These are phyloP conservation scores for Fomitiporia mediterranea DNA, from an alignment of 1,284 basidiomycete species.

Conservation along the genomic window DNA sequence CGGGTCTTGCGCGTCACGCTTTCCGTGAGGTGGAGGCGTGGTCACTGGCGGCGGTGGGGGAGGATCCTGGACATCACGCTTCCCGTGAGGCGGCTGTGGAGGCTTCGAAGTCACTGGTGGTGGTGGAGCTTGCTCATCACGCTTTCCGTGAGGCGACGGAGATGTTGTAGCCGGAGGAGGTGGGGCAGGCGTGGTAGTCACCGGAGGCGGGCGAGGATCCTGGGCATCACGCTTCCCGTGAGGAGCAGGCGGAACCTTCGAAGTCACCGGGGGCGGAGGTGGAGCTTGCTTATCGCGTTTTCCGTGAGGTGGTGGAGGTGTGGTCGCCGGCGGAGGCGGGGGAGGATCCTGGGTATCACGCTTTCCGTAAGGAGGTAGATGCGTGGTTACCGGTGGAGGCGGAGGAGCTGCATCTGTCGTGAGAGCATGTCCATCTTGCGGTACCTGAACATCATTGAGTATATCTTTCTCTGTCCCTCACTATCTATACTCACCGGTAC, in stretches of 20 bases:
- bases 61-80: neutral
- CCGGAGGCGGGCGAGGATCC: no score
- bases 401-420: neutral
- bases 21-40: neutral
- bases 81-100: neutral
- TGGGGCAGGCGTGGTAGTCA: no score
- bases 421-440: neutral
- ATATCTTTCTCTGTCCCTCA: neutral
- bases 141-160: neutral
- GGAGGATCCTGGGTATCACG: neutral
- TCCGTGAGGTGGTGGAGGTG: neutral
- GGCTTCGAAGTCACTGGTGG: neutral
- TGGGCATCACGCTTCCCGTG: neutral
- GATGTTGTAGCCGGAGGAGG: neutral
- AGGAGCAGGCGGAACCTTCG: neutral
- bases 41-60: neutral
- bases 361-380: neutral
- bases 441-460: neutral
- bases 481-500: neutral
- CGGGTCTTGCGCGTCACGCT: neutral
- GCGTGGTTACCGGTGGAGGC: neutral
- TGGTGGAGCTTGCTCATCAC: neutral
- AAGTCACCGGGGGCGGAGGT: neutral
- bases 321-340: neutral
- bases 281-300: conserved; percentile 1